Evolutionary conservation across 345 rosid species (phyloP), one percentile per base, ranked within the genome.

Genomic region (Passiflora organensis): DNA sequence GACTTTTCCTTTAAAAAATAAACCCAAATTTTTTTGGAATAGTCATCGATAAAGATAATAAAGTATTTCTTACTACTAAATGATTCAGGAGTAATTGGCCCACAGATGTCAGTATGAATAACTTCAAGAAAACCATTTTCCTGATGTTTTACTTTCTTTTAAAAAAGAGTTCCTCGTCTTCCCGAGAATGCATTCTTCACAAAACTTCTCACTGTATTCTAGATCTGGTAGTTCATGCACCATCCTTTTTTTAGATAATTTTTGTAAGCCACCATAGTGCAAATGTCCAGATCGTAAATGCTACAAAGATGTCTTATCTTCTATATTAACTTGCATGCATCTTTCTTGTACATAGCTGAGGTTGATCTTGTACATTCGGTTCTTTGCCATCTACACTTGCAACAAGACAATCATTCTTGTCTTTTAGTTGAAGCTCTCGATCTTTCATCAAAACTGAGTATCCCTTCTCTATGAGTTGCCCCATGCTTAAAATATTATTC

Each of bases 31-130:
- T 51, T 17, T 42, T n/a, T 16, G 4, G 20, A 25, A 12, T 23
- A 51, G 6, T 51, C 55, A n/a, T 51, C 21, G 32, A 45, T 45
- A 11, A 45, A 45, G 18, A 11, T 45, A 17, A 45, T 45, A n/a
- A 45, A 17, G 11, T 45, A 51, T 21, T 21, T 32, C 10, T 51
- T 51, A 9, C 13, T 13, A 13, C n/a, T 37, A 13, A 37, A 37
- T 6, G 41, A 37, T 13, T n/a, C 13, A 9, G 41, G 41, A 37
- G 41, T 37, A 13, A 37, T 37, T 37, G 41, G 41, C 11, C 41
- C 41, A 37, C 41, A 37, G 8, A 37, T 37, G 41, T 37, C 41
- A 37, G 41, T 37, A 13, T 2, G 41, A n/a, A n/a, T n/a, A n/a
- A n/a, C n/a, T n/a, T n/a, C n/a, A n/a, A n/a, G n/a, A n/a, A n/a